Evolutionary conservation across 2,329 filamentous ascomycete genomes (phyloP), one percentile per base, ranked within the genome.

Genomic region (Alternaria sp.): DNA sequence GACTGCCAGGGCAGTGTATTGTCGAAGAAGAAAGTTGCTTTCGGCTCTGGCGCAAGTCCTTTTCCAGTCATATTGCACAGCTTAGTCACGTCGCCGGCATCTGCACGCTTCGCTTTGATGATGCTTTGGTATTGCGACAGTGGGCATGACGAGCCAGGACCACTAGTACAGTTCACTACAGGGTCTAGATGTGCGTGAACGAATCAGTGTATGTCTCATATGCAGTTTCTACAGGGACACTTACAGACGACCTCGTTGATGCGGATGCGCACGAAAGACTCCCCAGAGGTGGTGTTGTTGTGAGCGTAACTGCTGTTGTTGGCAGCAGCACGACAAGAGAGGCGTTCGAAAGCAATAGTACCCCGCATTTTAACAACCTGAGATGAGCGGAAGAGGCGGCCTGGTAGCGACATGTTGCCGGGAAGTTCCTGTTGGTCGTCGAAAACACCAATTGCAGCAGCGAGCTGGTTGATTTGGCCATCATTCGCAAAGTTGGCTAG

Each of bases 401-500:
- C 67, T 10, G 79, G 73, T 11, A 83, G 78, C 29, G 84, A 82
- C 29, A 75, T 72, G 3, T 80, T 81, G 2, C 79, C 76, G 0
- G 84, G 79, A 0, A 90, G 79, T 2, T 79, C 70, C 3, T 74
- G 66, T 65, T 89, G 81, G 8, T 80, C 76, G 60, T 89, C 87
- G 64, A 88, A 89, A 1, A 89, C 81, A 1, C 88, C 88, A 14
- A 84, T 82, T 5, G 83, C 82, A 1, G 85, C 82, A 0, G 85
- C 82, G 6, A 90, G 77, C 73, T 90, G 83, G 48, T 83, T 86
- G 39, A 90, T 80, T 67, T 90, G 88, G 3, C 87, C 87, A 65
- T 90, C 88, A 59, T 90, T 89, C 36, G 87, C 77, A 71, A 90
- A 90, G 0, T 81, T 81, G 49, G 86, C 83, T 10, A 89, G 80